Evolutionary conservation across 768 basidiomycete genomes (phyloP).

Genomic region (Serendipita sp.): DNA sequence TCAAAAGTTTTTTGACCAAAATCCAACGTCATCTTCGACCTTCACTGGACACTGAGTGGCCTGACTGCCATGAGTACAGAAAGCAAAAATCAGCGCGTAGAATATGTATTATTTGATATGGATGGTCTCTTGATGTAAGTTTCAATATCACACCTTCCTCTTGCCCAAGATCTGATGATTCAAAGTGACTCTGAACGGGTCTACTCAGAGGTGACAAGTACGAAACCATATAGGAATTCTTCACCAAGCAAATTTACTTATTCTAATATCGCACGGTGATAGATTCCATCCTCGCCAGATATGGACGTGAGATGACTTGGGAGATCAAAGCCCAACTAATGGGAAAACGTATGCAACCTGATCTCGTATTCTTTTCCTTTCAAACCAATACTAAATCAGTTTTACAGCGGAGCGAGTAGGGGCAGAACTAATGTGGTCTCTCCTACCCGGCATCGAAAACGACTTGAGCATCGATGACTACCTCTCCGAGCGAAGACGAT

Average conservation of each 20-base stretch:
- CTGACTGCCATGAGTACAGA: too few relatives aligned
- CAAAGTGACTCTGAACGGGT: slow-evolving; percentile 46
- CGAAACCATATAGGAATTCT: slow-evolving; percentile 13
- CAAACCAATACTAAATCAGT: neutral
- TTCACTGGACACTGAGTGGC: neutral
- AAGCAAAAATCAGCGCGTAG: slow-evolving; percentile 16
- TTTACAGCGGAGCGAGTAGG: slow-evolving; percentile 45
- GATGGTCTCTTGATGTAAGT: slow-evolving; percentile 31
- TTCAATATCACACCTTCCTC: neutral
- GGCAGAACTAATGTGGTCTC: slow-evolving; percentile 51
- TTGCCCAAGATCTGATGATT: slow-evolving; percentile 43
- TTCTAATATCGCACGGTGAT: too few relatives aligned
- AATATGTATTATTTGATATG: slow-evolving; percentile 61
- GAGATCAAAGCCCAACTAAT: slow-evolving; percentile 78
- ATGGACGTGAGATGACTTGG: slow-evolving; percentile 52
- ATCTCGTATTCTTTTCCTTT: neutral
- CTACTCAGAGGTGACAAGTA: slow-evolving; percentile 67
- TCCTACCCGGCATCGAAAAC: slow-evolving; percentile 45
- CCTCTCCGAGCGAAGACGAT: slow-evolving; percentile 33
- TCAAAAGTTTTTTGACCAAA: neutral
- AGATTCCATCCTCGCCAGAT: neutral
- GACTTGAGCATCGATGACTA: slow-evolving; percentile 46
- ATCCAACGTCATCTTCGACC: neutral
- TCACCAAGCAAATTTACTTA: neutral
- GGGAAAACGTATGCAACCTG: slow-evolving; percentile 48